Evolutionary conservation across 2,329 filamentous ascomycete genomes (phyloP), one percentile per base, ranked within the genome.

Genomic region (Cercospora zeae-maydis): DNA sequence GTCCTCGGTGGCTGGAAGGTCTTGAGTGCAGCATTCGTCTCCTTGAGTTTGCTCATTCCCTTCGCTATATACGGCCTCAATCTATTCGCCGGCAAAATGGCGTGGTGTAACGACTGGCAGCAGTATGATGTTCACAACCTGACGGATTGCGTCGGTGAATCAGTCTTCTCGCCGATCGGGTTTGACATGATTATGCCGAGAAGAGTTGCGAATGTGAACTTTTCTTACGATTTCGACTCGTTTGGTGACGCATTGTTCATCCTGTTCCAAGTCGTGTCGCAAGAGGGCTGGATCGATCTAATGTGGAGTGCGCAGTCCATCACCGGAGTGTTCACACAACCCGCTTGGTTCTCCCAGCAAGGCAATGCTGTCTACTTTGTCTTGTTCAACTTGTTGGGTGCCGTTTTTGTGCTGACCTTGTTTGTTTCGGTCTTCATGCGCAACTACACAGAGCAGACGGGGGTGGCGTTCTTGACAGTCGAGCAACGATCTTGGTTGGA

Each of bases 371-470:
- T 98, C 36, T 99, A 97, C 81, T 97, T 99, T 75, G 86, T 99
- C 61, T 83, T 93, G 4, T 99, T 98, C 86, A 99, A 99, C 78
- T 85, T 99, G 74, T 83, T 99, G 71, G 92, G 92, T 33, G 95
- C 95, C 0, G 93, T 99, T 67, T 99, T 99, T 78, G 90, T 99
- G 65, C 83, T 99, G 73, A 99, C 95, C 1, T 81, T 99, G 73
- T 99, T 99, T 76, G 96, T 99, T 53, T 98, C 95, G 61, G 95
- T 99, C 65, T 99, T 99, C 76, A 99, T 99, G 95, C 91, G 95
- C 65, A 99, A 97, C 76, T 99, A 99, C 77, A 99, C 95, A 0
- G 95, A 99, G 77, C 93, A 98, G 77, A 99, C 95, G 0, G 95
- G 95, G 1, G 95, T 99, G 47, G 95, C 95, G 2, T 99, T 93